Conservation (phyloP, 1,284 basidiomycete species). For the Moesziomyces parantarcticus region DNA sequence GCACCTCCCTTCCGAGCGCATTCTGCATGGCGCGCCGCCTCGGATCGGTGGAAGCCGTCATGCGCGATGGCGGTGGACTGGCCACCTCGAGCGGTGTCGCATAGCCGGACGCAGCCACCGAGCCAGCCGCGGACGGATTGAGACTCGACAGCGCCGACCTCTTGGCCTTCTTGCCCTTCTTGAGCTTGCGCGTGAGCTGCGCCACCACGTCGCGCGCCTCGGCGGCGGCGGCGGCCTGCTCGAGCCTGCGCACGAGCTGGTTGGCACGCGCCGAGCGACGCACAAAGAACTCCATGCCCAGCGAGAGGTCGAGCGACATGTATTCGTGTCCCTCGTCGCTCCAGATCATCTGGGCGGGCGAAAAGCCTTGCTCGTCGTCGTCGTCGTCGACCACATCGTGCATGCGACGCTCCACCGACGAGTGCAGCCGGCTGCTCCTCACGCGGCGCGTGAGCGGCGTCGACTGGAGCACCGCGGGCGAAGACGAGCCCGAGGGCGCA, state of each 20-base stretch:
- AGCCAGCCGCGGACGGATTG: conserved; percentile 34
- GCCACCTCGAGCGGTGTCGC: conserved; percentile 41
- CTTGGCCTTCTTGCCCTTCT: conserved; percentile 40
- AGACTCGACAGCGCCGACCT: conserved; percentile 37
- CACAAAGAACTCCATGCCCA: conserved; percentile 63
- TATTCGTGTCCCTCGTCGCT: conserved; percentile 60
- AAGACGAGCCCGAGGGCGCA: conserved; percentile 34
- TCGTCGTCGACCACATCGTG: conserved; percentile 42
- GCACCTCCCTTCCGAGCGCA: conserved; percentile 23
- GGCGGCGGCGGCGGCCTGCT: conserved; percentile 49
- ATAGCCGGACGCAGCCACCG: conserved; percentile 35
- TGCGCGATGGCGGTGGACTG: conserved; percentile 46
- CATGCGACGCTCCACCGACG: conserved; percentile 43
- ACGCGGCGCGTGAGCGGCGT: conserved; percentile 41
- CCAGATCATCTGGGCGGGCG: conserved; percentile 54
- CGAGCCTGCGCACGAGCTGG: conserved; percentile 56
- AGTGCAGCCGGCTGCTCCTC: conserved; percentile 40
- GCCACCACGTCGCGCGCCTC: conserved; percentile 45
- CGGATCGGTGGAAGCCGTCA: conserved; percentile 36
- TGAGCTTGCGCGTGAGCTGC: conserved; percentile 37
- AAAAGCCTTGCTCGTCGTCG: conserved; percentile 32
- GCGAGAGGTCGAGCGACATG: conserved; percentile 51
- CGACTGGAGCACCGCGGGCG: conserved; percentile 42
- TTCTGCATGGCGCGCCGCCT: conserved; percentile 47
- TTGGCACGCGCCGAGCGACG: conserved; percentile 58